phyloP scores from a whole-genome alignment of 2,329 filamentous ascomycete species.

The Nannizzia gypsea region DNA sequence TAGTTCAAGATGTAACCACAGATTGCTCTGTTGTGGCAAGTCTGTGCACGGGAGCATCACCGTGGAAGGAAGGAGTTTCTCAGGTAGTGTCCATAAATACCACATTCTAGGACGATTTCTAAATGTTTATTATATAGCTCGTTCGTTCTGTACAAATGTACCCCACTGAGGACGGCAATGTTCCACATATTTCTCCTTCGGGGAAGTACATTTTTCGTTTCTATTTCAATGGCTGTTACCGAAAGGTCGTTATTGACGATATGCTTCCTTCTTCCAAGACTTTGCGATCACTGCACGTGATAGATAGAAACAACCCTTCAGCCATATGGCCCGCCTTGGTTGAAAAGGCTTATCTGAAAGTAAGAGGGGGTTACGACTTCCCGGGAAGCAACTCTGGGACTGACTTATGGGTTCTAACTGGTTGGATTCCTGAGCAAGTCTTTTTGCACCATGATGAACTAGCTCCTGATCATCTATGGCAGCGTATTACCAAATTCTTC shows the following conservation, averaged over 20 bases:
- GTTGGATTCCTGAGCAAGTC: conserved; percentile 94
- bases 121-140: conserved; percentile 20
- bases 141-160: conserved; percentile 62
- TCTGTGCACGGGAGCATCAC: conserved; percentile 66
- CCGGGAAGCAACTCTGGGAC: conserved; percentile 95
- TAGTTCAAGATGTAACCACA: conserved; percentile 90
- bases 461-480: conserved; percentile 65
- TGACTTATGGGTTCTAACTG: conserved; percentile 81
- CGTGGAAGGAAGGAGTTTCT: conserved; percentile 55
- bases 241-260: conserved; percentile 81
- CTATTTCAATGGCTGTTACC: conserved; percentile 88
- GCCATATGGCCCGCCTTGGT: conserved; percentile 84
- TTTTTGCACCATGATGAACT: conserved; percentile 81
- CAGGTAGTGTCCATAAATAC: conserved; percentile 41
- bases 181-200: conserved; percentile 56
- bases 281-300: conserved; percentile 67
- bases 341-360: conserved; percentile 93
- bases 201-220: conserved; percentile 89
- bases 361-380: conserved; percentile 92
- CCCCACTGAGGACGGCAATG: conserved; percentile 53
- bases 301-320: conserved; percentile 70
- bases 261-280: conserved; percentile 65
- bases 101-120: conserved; percentile 3
- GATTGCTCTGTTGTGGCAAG: conserved; percentile 97
- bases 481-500: conserved; percentile 61